A percentile compares a stretch with the other conserved stretches of the same genome.
Conservation (phyloP, 2,329 filamentous ascomycete genomes). For the Tolypocladium ovalisporum region DNA sequence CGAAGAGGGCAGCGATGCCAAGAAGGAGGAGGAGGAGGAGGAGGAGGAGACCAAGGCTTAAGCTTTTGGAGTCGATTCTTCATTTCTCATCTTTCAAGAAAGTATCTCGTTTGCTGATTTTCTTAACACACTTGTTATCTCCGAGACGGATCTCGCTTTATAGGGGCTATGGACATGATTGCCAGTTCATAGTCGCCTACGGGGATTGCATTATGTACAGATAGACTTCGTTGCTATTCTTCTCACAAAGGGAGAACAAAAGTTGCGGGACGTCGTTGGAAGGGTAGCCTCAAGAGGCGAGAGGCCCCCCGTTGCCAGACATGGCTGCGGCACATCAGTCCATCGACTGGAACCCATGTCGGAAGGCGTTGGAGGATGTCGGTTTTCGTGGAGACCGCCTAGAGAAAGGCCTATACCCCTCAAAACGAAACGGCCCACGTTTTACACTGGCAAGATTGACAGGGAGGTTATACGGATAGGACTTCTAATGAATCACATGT, state of each 20-base stretch:
- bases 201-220: constrained; percentile 26
- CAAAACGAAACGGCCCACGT: constrained; percentile 20
- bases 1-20: constrained; percentile 27
- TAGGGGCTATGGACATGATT: constrained; percentile 12
- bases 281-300: constrained; percentile 5
- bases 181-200: constrained; percentile 14
- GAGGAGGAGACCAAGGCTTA: constrained; percentile 28
- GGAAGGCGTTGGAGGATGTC: constrained; percentile 28
- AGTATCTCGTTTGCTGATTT: constrained; percentile 18
- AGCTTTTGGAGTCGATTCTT: constrained; percentile 2
- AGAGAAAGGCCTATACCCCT: constrained; percentile 28
- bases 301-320: constrained; percentile 1
- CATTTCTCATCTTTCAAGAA: constrained; percentile 1
- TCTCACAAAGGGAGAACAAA: constrained; percentile 24
- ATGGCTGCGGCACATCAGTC: constrained; percentile 1
- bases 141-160: constrained; percentile 1
- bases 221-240: constrained; percentile 30
- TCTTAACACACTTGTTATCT: constrained; percentile 9
- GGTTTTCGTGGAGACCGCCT: constrained; percentile 26
- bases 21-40: constrained; percentile 44
- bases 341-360: constrained; percentile 14
- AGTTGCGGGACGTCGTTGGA: constrained; percentile 19
- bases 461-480: constrained; percentile 22
- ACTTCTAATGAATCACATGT: constrained; percentile 20
- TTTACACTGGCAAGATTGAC: constrained; percentile 20